A percentile compares a stretch with the other conserved stretches of the same genome.
phyloP scores from a whole-genome alignment of 768 basidiomycete genomes.

The Albatrellus ellisii region DNA sequence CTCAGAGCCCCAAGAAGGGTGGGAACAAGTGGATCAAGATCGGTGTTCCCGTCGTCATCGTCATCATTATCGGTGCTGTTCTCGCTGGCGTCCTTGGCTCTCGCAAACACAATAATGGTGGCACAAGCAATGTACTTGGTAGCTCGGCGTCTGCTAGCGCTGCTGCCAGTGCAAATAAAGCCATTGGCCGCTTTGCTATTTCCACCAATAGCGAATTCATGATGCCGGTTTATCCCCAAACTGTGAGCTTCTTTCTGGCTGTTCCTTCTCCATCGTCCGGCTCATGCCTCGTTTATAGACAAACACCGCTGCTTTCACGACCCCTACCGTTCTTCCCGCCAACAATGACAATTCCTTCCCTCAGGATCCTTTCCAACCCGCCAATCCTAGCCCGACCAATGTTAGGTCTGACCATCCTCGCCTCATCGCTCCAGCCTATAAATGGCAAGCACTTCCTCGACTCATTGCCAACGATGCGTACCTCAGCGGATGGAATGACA shows the following conservation, averaged over 20 bases:
- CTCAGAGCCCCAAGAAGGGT: slow-evolving; percentile 35
- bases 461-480: slow-evolving; percentile 81
- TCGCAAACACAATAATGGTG: slow-evolving; percentile 24
- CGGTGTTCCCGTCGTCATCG: slow-evolving; percentile 51
- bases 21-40: slow-evolving; percentile 65
- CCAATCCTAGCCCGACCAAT: slow-evolving; percentile 42
- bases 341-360: slow-evolving; percentile 58
- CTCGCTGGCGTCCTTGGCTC: slow-evolving; percentile 75
- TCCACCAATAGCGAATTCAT: slow-evolving; percentile 69
- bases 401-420: slow-evolving; percentile 76
- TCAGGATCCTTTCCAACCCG: slow-evolving; percentile 58
- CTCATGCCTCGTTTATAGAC: slow-evolving; percentile 33
- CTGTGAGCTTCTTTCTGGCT: slow-evolving; percentile 38
- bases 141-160: slow-evolving; percentile 34
- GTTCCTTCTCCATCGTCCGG: background rate
- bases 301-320: slow-evolving; percentile 54
- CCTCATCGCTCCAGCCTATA: slow-evolving; percentile 83
- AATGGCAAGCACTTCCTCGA: slow-evolving; percentile 71
- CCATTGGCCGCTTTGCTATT: slow-evolving; percentile 57
- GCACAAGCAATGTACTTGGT: slow-evolving; percentile 15
- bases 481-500: slow-evolving; percentile 76
- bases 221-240: slow-evolving; percentile 80
- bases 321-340: slow-evolving; percentile 57
- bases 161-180: slow-evolving; percentile 43
- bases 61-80: slow-evolving; percentile 54